A percentile compares a stretch with the other conserved stretches of the same genome.
These are phyloP conservation scores for Melampsora americana DNA, from an alignment of 1,284 basidiomycete species.

Conservation along the genomic window DNA sequence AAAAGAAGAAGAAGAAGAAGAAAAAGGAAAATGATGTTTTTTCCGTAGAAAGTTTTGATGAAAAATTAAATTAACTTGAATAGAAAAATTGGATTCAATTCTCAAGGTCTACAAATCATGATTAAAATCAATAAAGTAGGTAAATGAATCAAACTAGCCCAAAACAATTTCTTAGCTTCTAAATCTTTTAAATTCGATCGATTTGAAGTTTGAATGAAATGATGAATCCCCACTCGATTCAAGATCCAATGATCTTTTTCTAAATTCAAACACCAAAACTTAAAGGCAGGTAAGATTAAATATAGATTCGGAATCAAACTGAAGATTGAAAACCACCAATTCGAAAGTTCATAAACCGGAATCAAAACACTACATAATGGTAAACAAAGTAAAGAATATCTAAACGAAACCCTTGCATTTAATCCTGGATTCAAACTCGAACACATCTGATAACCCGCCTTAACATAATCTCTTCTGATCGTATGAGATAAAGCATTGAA, in stretches of 20 bases:
- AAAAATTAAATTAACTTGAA: no score
- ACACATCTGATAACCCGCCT: conserved; percentile 92
- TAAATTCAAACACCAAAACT: conserved; percentile 66
- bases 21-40: no score
- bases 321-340: conserved; percentile 78
- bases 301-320: conserved; percentile 72
- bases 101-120: conserved; percentile 63
- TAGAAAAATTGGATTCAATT: no score
- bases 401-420: conserved; percentile 79
- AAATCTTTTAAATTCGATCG: conserved; percentile 66
- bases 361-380: conserved; percentile 75
- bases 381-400: conserved; percentile 76
- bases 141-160: conserved; percentile 83
- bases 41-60: no score
- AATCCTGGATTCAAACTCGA: conserved; percentile 73
- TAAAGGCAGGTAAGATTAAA: conserved; percentile 68
- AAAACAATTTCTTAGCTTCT: conserved; percentile 72
- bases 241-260: no score
- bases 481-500: conserved; percentile 92
- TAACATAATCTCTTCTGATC: conserved; percentile 81
- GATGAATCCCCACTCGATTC: no score
- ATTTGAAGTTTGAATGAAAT: no score
- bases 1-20: no score
- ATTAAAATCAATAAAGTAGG: conserved; percentile 85
- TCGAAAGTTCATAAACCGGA: conserved; percentile 81